A percentile compares a stretch with the other conserved stretches of the same genome.
phyloP scores from a whole-genome alignment of 2,329 filamentous ascomycete species.

The Fusarium begoniae region DNA sequence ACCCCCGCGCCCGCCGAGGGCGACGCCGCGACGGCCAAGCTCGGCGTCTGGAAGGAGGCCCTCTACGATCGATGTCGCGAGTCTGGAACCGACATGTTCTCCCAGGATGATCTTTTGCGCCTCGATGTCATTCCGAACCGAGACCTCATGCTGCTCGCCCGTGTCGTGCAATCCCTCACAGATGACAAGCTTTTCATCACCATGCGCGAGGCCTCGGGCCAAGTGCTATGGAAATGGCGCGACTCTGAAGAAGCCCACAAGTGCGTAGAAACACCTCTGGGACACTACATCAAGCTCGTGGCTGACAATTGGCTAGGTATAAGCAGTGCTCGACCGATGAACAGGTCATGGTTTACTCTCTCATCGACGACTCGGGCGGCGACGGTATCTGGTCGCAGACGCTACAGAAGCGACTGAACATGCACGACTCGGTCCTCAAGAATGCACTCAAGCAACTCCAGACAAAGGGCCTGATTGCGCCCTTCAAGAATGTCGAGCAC shows the following conservation, averaged over 20 bases:
- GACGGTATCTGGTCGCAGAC: constrained; percentile 93
- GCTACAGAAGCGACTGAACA: constrained; percentile 80
- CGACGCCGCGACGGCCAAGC: constrained; percentile 53
- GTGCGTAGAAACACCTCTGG: constrained; percentile 49
- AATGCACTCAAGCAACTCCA: constrained; percentile 86
- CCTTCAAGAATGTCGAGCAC: constrained; percentile 91
- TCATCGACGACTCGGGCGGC: constrained; percentile 85
- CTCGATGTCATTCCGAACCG: constrained; percentile 66
- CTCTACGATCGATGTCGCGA: constrained; percentile 66
- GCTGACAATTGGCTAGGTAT: constrained; percentile 56
- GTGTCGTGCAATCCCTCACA: constrained; percentile 65
- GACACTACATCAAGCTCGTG: background rate
- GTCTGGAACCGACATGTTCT: constrained; percentile 61
- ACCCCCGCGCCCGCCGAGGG: constrained; percentile 40
- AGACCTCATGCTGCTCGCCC: constrained; percentile 63
- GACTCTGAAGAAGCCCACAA: constrained; percentile 69
- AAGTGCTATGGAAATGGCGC: constrained; percentile 65
- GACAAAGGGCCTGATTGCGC: constrained; percentile 81
- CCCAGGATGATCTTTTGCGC: constrained; percentile 66
- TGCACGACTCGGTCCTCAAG: constrained; percentile 85
- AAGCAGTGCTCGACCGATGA: constrained; percentile 74
- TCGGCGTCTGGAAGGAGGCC: constrained; percentile 62
- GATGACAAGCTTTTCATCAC: constrained; percentile 67
- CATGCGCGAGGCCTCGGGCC: constrained; percentile 52
- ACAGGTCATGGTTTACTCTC: constrained; percentile 82